These are phyloP conservation scores for Trypanosoma cruzi DNA, from an alignment of 208 protist species.

Conservation along the genomic window DNA sequence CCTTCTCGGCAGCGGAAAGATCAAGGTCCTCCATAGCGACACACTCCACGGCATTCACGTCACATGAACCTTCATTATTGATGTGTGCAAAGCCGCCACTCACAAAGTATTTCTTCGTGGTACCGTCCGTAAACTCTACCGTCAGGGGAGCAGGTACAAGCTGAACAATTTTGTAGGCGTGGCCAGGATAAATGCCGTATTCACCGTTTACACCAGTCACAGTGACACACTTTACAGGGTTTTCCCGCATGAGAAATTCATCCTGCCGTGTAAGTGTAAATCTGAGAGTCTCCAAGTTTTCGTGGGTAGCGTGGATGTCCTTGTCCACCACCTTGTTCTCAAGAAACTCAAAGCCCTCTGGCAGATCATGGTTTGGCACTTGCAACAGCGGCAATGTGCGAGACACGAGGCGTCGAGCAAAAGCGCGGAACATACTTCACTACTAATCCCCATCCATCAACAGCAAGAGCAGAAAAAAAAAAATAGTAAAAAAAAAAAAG, in stretches of 20 bases:
- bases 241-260: constrained; percentile 85
- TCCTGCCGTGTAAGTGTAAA: constrained; percentile 92
- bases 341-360: constrained; percentile 88
- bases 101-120: constrained; percentile 79
- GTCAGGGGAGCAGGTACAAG: constrained; percentile 69
- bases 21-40: constrained; percentile 85
- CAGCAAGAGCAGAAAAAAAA: constrained; percentile 7
- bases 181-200: constrained; percentile 84
- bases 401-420: constrained; percentile 55
- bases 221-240: constrained; percentile 84
- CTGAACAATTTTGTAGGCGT: constrained; percentile 90
- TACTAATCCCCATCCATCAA: not conserved
- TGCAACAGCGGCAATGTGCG: constrained; percentile 64
- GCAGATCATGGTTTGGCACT: constrained; percentile 38
- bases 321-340: constrained; percentile 88
- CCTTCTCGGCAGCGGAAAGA: constrained; percentile 73
- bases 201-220: constrained; percentile 81
- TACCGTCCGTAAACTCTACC: constrained; percentile 81
- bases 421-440: constrained; percentile 76
- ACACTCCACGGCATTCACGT: constrained; percentile 92
- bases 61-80: constrained; percentile 92
- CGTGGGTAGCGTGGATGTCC: constrained; percentile 79
- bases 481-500: constrained; percentile 24
- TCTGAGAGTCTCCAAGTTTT: constrained; percentile 80
- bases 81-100: constrained; percentile 92